phyloP scores from a whole-genome alignment of 2,329 filamentous ascomycete genomes.

The Colletotrichum sp. region DNA sequence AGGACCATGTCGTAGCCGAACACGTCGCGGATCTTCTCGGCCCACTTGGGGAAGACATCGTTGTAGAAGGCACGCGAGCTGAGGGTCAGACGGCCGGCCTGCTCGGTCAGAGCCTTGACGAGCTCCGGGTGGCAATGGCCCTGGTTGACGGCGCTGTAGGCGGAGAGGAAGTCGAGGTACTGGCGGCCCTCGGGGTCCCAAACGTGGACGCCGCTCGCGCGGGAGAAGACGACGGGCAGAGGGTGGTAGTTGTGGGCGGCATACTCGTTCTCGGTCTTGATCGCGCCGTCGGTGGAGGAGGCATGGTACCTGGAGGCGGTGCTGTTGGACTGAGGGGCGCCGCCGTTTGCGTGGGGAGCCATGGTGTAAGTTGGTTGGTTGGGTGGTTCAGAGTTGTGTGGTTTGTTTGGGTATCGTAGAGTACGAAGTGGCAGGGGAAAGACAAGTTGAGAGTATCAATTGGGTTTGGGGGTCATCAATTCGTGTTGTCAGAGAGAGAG shows the following conservation, averaged over 20 bases:
- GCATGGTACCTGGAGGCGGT: slow-evolving; percentile 66
- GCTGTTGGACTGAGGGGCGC: slow-evolving; percentile 36
- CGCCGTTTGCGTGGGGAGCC: slow-evolving; percentile 63
- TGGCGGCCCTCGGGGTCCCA: slow-evolving; percentile 97
- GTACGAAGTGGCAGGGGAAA: background rate
- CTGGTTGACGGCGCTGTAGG: slow-evolving; percentile 97
- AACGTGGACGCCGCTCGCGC: slow-evolving; percentile 83
- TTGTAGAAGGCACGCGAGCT: slow-evolving; percentile 98
- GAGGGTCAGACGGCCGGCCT: slow-evolving; percentile 87
- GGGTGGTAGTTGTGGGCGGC: slow-evolving; percentile 99
- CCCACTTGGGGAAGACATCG: slow-evolving; percentile 96
- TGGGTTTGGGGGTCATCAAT: slow-evolving; percentile 1
- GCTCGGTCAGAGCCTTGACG: slow-evolving; percentile 86
- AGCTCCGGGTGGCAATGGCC: slow-evolving; percentile 97
- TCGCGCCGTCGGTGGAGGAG: slow-evolving; percentile 78
- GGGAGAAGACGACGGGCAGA: slow-evolving; percentile 89
- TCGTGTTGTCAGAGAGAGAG: background rate
- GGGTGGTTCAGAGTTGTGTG: background rate
- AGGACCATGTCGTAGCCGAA: slow-evolving; percentile 98
- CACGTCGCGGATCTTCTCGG: slow-evolving; percentile 85
- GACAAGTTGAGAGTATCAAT: slow-evolving; percentile 9
- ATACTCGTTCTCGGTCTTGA: slow-evolving; percentile 79
- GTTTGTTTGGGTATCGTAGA: background rate
- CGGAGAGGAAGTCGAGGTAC: slow-evolving; percentile 97
- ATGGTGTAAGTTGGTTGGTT: slow-evolving; percentile 39